Conservation (phyloP, 768 basidiomycete genomes). For the Tephrocybe sp. region DNA sequence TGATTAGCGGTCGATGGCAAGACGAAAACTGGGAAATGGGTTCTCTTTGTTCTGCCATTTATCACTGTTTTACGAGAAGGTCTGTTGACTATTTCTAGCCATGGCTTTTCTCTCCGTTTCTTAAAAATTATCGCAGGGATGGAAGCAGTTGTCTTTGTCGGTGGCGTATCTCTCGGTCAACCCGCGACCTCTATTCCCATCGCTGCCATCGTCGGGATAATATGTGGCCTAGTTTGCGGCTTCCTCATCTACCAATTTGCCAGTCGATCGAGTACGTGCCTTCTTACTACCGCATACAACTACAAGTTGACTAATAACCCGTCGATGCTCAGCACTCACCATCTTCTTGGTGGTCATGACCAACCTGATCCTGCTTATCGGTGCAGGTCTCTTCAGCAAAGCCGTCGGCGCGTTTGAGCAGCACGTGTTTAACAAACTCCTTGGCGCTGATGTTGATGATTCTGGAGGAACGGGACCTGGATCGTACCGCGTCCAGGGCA, state of each 20-base stretch:
- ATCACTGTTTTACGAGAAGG: slow-evolving; percentile 95
- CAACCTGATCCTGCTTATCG: slow-evolving; percentile 89
- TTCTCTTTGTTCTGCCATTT: slow-evolving; percentile 85
- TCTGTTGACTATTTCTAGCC: slow-evolving; percentile 14
- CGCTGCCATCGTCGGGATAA: slow-evolving; percentile 81
- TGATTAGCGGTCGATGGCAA: slow-evolving; percentile 44
- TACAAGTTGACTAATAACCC: too few species aligned
- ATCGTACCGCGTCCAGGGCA: slow-evolving; percentile 76
- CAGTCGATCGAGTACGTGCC: slow-evolving; percentile 60
- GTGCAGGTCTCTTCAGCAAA: slow-evolving; percentile 89
- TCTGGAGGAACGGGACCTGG: slow-evolving; percentile 76
- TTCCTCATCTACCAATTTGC: slow-evolving; percentile 80
- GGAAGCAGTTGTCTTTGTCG: slow-evolving; percentile 92
- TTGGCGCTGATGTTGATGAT: slow-evolving; percentile 77
- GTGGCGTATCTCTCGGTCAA: slow-evolving; percentile 87
- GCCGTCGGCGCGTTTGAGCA: slow-evolving; percentile 71
- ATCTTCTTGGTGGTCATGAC: slow-evolving; percentile 93
- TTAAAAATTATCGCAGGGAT: slow-evolving; percentile 44
- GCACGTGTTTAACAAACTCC: slow-evolving; percentile 62
- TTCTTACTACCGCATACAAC: neutral
- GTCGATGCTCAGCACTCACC: slow-evolving; percentile 62
- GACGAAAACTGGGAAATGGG: slow-evolving; percentile 72
- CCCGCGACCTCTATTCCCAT: slow-evolving; percentile 86
- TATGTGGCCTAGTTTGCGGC: slow-evolving; percentile 75
- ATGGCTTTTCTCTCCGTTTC: neutral